phyloP scores from a whole-genome alignment of 805 yeast species.

The Schizosaccharomyces osmophilus region DNA sequence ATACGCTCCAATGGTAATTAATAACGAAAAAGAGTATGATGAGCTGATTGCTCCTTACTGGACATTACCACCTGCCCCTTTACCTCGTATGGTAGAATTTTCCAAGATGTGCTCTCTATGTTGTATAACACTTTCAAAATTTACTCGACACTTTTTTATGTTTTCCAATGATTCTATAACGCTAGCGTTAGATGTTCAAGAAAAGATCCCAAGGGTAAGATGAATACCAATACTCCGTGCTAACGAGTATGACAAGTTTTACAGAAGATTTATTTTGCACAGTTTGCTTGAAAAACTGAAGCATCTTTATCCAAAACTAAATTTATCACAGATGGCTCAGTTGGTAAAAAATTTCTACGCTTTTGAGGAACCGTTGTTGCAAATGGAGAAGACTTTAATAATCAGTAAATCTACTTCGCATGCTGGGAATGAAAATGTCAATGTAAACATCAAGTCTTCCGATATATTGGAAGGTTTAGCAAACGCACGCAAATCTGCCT shows the following conservation, averaged over 20 bases:
- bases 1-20: constrained; percentile 62
- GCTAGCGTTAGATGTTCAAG: constrained; percentile 18
- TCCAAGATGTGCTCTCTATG: constrained; percentile 71
- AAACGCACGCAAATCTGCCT: constrained; percentile 41
- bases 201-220: not conserved
- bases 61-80: constrained; percentile 25
- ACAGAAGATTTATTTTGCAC: not conserved
- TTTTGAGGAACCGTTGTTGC: constrained; percentile 15
- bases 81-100: constrained; percentile 56
- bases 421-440: not conserved
- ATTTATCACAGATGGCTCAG: constrained; percentile 67
- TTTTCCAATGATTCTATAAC: constrained; percentile 36
- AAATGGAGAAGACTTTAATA: constrained; percentile 8
- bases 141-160: constrained; percentile 34
- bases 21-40: constrained; percentile 33
- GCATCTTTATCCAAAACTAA: constrained; percentile 30
- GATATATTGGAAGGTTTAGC: constrained; percentile 7
- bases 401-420: not conserved
- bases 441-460: constrained; percentile 2
- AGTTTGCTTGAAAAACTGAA: constrained; percentile 42
- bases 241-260: not conserved
- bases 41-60: constrained; percentile 42
- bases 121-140: constrained; percentile 47
- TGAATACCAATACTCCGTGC: not conserved
- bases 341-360: constrained; percentile 42